A percentile compares a stretch with the other conserved stretches of the same genome.
These are phyloP conservation scores for Neophaeococcomyces mojaviensis DNA, from an alignment of 2,329 filamentous ascomycete species.

Conservation along the genomic window DNA sequence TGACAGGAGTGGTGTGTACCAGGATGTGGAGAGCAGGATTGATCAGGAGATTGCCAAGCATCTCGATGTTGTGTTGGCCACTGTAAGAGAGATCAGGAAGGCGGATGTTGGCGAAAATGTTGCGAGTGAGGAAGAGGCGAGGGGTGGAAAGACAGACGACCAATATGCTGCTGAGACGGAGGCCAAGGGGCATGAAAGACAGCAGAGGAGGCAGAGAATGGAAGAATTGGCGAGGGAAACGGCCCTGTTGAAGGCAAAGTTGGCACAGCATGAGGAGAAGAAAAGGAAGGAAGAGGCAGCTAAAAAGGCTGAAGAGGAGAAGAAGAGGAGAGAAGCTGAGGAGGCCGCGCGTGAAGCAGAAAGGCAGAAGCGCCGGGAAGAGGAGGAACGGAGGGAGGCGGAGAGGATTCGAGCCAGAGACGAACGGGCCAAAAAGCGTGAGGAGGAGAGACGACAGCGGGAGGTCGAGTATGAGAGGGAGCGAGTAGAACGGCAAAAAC, in stretches of 20 bases:
- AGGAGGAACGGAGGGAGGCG: slow-evolving; percentile 46
- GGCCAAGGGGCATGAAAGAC: slow-evolving; percentile 44
- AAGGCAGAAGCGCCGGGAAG: slow-evolving; percentile 44
- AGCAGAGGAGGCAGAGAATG: slow-evolving; percentile 36
- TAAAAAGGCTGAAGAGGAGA: slow-evolving; percentile 38
- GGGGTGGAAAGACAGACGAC: slow-evolving; percentile 53
- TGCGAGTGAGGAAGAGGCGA: slow-evolving; percentile 44
- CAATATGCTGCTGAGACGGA: slow-evolving; percentile 51
- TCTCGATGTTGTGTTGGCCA: slow-evolving; percentile 46
- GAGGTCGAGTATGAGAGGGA: slow-evolving; percentile 29
- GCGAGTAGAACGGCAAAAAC: slow-evolving; percentile 24
- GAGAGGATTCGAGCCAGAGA: slow-evolving; percentile 46
- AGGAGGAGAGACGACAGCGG: slow-evolving; percentile 39
- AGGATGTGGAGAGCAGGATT: slow-evolving; percentile 48
- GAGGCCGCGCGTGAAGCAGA: slow-evolving; percentile 41
- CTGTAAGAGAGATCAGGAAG: slow-evolving; percentile 50
- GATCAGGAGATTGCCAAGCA: slow-evolving; percentile 48
- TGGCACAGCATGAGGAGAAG: slow-evolving; percentile 35
- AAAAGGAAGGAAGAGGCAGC: slow-evolving; percentile 30
- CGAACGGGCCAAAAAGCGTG: slow-evolving; percentile 36
- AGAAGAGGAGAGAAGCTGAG: slow-evolving; percentile 41
- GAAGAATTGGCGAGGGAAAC: slow-evolving; percentile 43
- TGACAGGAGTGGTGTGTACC: slow-evolving; percentile 56
- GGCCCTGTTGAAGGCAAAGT: slow-evolving; percentile 42
- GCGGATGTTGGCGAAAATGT: slow-evolving; percentile 52